These are phyloP conservation scores for Globisporangium paroecandrum DNA, from an alignment of 352 stramenopile genomes.

Conservation along the genomic window DNA sequence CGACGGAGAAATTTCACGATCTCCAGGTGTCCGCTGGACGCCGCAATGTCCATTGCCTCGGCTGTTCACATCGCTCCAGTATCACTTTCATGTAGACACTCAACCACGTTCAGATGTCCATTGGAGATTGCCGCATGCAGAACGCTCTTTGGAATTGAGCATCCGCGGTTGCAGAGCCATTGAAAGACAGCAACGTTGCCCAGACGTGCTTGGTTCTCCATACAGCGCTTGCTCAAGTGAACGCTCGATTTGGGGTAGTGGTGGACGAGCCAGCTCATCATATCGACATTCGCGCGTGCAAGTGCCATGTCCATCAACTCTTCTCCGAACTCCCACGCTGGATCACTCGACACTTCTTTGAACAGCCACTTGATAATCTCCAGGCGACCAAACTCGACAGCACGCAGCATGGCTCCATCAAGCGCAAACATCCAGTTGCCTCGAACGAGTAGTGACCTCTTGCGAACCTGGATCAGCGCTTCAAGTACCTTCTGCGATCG, in stretches of 20 bases:
- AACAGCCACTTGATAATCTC: not conserved
- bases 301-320: not conserved
- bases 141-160: not conserved
- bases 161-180: not conserved
- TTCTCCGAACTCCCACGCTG: not conserved
- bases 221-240: not conserved
- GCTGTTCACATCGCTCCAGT: not conserved
- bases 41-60: not conserved
- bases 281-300: not conserved
- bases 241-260: not conserved
- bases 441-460: not conserved
- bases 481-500: not conserved
- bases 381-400: not conserved
- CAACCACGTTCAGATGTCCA: not conserved
- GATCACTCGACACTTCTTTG: not conserved
- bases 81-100: not conserved
- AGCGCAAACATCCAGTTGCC: not conserved
- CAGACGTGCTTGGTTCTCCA: not conserved
- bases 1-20: not conserved
- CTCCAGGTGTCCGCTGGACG: not conserved
- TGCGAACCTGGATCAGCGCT: not conserved
- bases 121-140: not conserved
- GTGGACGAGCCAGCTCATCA: not conserved
- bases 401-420: not conserved
- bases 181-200: not conserved